Evolutionary conservation across 441 rosid genomes (phyloP).

Genomic region (Jatropha podagrica): DNA sequence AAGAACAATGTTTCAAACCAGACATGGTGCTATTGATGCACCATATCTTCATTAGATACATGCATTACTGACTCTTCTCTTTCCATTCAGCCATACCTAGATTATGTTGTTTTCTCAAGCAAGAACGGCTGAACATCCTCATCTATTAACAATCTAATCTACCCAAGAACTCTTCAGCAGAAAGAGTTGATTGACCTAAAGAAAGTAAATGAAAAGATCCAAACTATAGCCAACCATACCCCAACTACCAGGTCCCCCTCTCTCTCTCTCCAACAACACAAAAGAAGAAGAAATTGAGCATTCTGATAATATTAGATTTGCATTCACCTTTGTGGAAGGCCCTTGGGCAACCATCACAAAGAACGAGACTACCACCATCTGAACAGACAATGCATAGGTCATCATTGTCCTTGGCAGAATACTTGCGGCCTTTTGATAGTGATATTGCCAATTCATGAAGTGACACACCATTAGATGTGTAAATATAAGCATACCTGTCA

Average conservation of each 20-base stretch:
- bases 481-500: conserved; percentile 85
- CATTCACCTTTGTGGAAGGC: conserved; percentile 89
- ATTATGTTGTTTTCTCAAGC: neutral
- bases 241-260: neutral
- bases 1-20: neutral
- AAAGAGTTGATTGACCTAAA: neutral
- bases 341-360: conserved; percentile 96
- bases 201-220: neutral
- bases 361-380: conserved; percentile 76
- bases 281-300: conserved; percentile 4
- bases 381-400: conserved; percentile 85
- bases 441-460: conserved; percentile 93
- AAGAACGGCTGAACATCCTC: neutral
- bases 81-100: neutral
- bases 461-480: conserved; percentile 92
- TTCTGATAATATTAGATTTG: conserved; percentile 14
- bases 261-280: neutral
- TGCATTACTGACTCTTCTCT: neutral
- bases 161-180: neutral
- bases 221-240: neutral
- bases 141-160: neutral
- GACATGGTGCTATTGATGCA: neutral
- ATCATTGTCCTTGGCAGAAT: conserved; percentile 77
- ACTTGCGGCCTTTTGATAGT: conserved; percentile 74
- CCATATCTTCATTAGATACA: neutral